These are phyloP conservation scores for Penicillium sp. DNA, from an alignment of 2,329 filamentous ascomycete species.

Conservation along the genomic window DNA sequence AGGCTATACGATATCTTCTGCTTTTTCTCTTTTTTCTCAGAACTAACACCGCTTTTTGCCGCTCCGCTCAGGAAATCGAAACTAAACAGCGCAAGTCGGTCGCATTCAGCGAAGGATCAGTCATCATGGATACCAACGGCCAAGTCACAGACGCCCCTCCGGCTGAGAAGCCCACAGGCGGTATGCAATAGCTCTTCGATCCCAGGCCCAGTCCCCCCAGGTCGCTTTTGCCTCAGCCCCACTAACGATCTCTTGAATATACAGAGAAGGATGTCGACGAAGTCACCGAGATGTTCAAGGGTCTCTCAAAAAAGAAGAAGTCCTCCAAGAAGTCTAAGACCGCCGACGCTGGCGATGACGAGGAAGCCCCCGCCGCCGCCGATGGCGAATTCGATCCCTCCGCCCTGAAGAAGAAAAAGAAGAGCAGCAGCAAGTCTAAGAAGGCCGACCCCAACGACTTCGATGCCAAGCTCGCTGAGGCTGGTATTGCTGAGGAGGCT, in stretches of 20 bases:
- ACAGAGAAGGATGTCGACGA: constrained; percentile 62
- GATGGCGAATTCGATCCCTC: constrained; percentile 64
- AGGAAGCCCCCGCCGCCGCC: constrained; percentile 52
- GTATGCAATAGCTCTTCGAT: constrained; percentile 58
- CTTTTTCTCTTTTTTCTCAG: constrained; percentile 7
- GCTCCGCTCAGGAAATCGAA: constrained; percentile 42
- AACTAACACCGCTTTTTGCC: constrained; percentile 33
- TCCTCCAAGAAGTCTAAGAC: constrained; percentile 59
- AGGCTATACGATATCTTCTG: constrained; percentile 7
- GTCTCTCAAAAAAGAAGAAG: constrained; percentile 75
- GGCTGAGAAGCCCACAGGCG: constrained; percentile 75
- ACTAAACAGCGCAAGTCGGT: constrained; percentile 85
- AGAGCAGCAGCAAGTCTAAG: constrained; percentile 46
- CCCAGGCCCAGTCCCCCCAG: constrained; percentile 2
- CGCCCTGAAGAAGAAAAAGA: constrained; percentile 83
- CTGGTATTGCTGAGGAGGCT: constrained; percentile 59
- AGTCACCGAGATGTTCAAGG: constrained; percentile 66
- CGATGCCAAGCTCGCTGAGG: constrained; percentile 65
- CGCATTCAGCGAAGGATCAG: constrained; percentile 83
- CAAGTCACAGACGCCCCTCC: constrained; percentile 73
- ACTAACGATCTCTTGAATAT: constrained; percentile 25
- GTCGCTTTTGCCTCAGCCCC: constrained; percentile 41
- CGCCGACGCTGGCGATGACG: constrained; percentile 49
- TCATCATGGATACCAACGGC: constrained; percentile 87
- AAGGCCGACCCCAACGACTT: constrained; percentile 64